Base-by-base conservation (phyloP, 805 yeast species). In the Ogataea philodendri region DNA sequence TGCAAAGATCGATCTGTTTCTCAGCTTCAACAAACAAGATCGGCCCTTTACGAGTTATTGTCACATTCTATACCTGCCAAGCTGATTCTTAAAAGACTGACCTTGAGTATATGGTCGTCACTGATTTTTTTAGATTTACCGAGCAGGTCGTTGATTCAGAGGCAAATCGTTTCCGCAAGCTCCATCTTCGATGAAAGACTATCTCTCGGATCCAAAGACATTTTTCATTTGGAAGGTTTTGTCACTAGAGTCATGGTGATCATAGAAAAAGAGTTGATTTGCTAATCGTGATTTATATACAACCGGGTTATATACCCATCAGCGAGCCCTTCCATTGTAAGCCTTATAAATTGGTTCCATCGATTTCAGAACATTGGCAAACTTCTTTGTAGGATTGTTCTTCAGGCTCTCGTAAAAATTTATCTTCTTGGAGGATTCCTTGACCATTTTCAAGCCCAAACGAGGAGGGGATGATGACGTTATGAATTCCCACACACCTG, bases 11-110 rank as follows among this genome's bases (percentile, higher is more conserved):
- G 86, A 46, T 71, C 80, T 1, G 95, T 88, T 15, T 67, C 79
- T 11, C 67, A 67, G 22, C 57, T 75, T 41, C 75, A 76, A 23
- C 74, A 79, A 54, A 64, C 81, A 49, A 70, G 94, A 68, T 65
- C 83, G 21, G 67, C 77, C 16, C 63, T 90, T 31, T 84, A 93
- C 60, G 97, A 93, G 56, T 65, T 93, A 22, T 61, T 93, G 21
- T 78, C 96, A 0, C 98, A 93, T 60, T 89, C 97, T 49, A 90
- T 93, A 24, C 97, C 98, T 0, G 81, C 97, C 3, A 73, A 80
- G 39, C 64, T 78, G n/a, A 80, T 93, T 14, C 63, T 90, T 48
- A 86, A 85, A 52, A 78, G 67, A 26, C 57, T 83, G 30, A 55
- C 66, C 16, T 53, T 58, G 28, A 54, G 55, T 17, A 49, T 74